Base-by-base conservation (phyloP, 805 yeast genomes). In the Candida suzukii region DNA sequence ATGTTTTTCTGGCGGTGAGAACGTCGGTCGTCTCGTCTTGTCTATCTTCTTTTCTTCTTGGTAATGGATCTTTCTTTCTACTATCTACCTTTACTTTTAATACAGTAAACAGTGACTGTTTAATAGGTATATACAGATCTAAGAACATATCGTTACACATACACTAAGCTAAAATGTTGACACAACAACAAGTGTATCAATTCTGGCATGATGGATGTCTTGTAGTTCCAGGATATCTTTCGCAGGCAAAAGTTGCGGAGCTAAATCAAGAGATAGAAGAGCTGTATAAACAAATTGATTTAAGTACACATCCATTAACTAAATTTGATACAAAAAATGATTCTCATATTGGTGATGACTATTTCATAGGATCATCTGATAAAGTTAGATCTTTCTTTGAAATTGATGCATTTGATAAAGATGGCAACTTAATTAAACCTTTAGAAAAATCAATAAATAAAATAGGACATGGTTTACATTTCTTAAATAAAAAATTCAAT, bases 401-500 rank as follows among this genome's bases (percentile, higher is more conserved):
- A 50, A 76, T 76, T 3, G 85, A 75, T 50, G 88, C 91, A 0
- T 74, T 83, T 47, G 75, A 76, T 47, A 56, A 49, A 11, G 43
- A 60, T 2, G 83, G 84, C n/a, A 50, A 71, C 19, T 63, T 83
- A 46, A 58, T 57, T 21, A 73, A 65, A 51, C 75, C 82, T 10
- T 68, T 78, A 45, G 71, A 72, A 24, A 61, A 58, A 45, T 74
- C 90, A 1, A 69, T 85, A 53, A 85, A 85, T 61, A 85, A 85
- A 61, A 77, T 85, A 33, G 95, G 93, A 5, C 95, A 85, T 53
- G 87, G 85, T 1, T 57, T 85, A 14, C 95, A 85, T 52, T 67
- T 73, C 53, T 58, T 71, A 28, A 76, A 79, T 45, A 64, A 66
- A 0, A 51, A 56, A n/a, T 85, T 78, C 51, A 56, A 56, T 19